Conservation (phyloP, 495 filamentous ascomycete genomes). For the Lophiotrema nucula region DNA sequence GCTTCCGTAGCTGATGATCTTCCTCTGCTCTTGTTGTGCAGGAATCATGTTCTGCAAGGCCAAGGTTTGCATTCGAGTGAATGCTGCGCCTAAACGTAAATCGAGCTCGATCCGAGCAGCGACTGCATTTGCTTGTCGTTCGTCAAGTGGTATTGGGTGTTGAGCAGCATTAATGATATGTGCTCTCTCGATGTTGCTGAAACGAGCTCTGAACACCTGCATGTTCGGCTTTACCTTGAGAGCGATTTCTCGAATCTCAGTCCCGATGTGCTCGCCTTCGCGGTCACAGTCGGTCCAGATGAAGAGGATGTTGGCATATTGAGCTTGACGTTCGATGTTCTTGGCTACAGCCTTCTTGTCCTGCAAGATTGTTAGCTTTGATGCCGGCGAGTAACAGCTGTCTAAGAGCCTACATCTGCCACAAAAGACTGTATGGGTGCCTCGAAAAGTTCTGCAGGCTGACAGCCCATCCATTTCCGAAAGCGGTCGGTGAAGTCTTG, state of each 20-base stretch:
- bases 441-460: constrained; percentile 77
- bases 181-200: constrained; percentile 95
- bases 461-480: constrained; percentile 75
- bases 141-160: constrained; percentile 73
- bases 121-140: constrained; percentile 83
- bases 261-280: constrained; percentile 93
- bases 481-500: constrained; percentile 69
- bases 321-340: constrained; percentile 80
- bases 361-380: constrained; percentile 42
- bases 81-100: constrained; percentile 83
- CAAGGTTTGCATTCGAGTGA: constrained; percentile 84
- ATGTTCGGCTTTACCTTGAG: constrained; percentile 67
- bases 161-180: constrained; percentile 86
- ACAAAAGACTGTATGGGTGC: constrained; percentile 68
- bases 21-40: constrained; percentile 49
- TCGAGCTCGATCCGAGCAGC: constrained; percentile 89
- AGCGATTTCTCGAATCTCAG: constrained; percentile 85
- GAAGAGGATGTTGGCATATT: constrained; percentile 66
- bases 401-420: constrained; percentile 52
- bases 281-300: constrained; percentile 99
- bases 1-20: constrained; percentile 83
- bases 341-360: constrained; percentile 76
- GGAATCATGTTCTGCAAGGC: constrained; percentile 67
- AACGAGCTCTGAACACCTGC: constrained; percentile 79
- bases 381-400: neutral